Base-by-base conservation (phyloP, 192 early-diverging fungal genomes). In the Linnemannia schmuckeri region DNA sequence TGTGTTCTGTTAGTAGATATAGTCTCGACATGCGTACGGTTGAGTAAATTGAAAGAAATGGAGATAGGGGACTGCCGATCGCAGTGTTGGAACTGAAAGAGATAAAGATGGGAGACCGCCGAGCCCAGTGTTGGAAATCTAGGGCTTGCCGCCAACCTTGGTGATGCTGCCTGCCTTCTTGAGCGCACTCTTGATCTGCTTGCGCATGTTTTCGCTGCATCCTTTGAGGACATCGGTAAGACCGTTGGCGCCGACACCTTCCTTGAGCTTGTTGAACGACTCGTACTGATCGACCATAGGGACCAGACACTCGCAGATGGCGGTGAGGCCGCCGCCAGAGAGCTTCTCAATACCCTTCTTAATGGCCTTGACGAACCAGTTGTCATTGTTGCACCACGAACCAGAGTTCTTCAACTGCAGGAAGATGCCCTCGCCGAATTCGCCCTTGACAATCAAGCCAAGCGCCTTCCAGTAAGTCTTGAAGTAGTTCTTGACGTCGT, bases 361-460 rank as follows among this genome's bases (percentile, higher is more conserved):
- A 38, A 66, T 38, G 7, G 61, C 75, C 61, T 76, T 76, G 54
- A 76, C 75, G 13, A 76, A 5, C 75, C 61, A 76, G 75, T 68
- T 68, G 24, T 76, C 61, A 6, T 76, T 66, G 37, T 76, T 40
- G 54, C 75, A 76, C 75, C 75, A 76, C n/a, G 75, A 76, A 57
- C 75, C 75, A 66, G 75, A 66, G 61, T 76, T 76, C 75, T 76
- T 76, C 55, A 76, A 24, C 75, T 76, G 75, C 35, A 42, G 41
- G 41, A 76, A 76, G 41, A 76, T 66, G 38, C 75, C 75, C 61
- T 76, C 75, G 18, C 61, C 75, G 30, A 76, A 76, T 18, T 68
- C 18, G 20, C 75, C 75, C 9, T 61, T 33, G 75, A 68, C 37
- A 40, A 76, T 76, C 54, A 68, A 3, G 9, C 61, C 37, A 33